phyloP scores from a whole-genome alignment of 2,329 filamentous ascomycete genomes.

The Dactylellina parvicollis region DNA sequence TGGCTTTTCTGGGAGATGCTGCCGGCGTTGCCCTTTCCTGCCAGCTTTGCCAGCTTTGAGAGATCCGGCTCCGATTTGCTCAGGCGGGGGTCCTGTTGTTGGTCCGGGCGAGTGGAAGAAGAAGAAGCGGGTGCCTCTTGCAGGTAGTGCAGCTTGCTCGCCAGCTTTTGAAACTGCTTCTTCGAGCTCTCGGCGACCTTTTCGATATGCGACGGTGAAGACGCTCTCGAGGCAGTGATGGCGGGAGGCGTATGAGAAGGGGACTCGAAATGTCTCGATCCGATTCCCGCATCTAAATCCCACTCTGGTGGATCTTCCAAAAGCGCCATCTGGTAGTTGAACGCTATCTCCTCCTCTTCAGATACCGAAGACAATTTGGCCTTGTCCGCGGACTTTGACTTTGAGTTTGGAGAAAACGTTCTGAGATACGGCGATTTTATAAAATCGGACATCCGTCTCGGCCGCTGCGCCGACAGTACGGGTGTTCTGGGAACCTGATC shows the following conservation, averaged over 20 bases:
- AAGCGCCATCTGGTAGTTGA: conserved; percentile 52
- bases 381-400: conserved; percentile 21
- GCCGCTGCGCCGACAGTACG: conserved; percentile 42
- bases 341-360: conserved; percentile 49
- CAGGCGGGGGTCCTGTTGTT: conserved; percentile 10
- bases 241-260: conserved; percentile 47
- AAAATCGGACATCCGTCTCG: conserved; percentile 40
- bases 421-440: conserved; percentile 47
- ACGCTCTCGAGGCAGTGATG: conserved; percentile 38
- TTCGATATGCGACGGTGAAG: conserved; percentile 46
- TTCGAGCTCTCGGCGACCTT: conserved; percentile 50
- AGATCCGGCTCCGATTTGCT: conserved; percentile 48
- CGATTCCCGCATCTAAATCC: conserved; percentile 52
- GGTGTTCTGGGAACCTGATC: conserved; percentile 35
- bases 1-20: conserved; percentile 28
- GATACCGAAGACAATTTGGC: conserved; percentile 35
- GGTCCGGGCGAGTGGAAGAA: conserved; percentile 8
- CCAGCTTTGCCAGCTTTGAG: conserved; percentile 22
- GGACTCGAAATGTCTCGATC: conserved; percentile 47
- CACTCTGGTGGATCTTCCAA: conserved; percentile 52
- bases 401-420: conserved; percentile 15
- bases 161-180: conserved; percentile 42
- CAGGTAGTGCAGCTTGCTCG: conserved; percentile 41
- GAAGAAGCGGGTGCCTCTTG: conserved; percentile 25
- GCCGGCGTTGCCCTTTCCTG: conserved; percentile 37